Conservation (phyloP, 1,284 basidiomycete genomes). For the Moesziomyces antarcticus region DNA sequence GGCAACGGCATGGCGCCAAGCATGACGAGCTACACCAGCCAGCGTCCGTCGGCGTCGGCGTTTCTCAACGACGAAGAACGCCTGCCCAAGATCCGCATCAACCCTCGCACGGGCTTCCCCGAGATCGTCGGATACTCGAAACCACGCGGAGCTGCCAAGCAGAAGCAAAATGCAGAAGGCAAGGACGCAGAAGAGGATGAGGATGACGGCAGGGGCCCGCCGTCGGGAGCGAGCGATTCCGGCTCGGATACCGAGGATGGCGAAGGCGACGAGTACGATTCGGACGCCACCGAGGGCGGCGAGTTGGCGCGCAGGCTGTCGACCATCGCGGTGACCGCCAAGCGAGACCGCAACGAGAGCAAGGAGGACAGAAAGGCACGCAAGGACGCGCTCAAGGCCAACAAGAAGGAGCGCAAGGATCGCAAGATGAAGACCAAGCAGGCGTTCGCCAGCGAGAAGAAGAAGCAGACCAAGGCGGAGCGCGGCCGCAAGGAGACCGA, state of each 20-base stretch:
- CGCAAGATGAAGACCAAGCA: slow-evolving; percentile 56
- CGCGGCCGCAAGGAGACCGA: slow-evolving; percentile 46
- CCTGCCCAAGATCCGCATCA: slow-evolving; percentile 57
- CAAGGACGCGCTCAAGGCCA: slow-evolving; percentile 84
- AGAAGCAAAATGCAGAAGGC: slow-evolving; percentile 9
- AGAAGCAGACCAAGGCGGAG: slow-evolving; percentile 54
- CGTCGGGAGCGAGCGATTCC: slow-evolving; percentile 19
- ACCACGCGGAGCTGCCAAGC: slow-evolving; percentile 20
- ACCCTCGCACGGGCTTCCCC: slow-evolving; percentile 62
- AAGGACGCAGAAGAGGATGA: slow-evolving; percentile 12
- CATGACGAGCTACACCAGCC: slow-evolving; percentile 37
- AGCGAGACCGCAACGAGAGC: slow-evolving; percentile 72
- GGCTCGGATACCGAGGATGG: slow-evolving; percentile 41
- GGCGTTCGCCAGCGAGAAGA: slow-evolving; percentile 54
- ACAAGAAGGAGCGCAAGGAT: slow-evolving; percentile 55
- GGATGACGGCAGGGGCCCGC: slow-evolving; percentile 28
- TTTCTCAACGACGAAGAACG: slow-evolving; percentile 43
- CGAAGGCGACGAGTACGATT: slow-evolving; percentile 30
- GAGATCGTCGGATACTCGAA: slow-evolving; percentile 59
- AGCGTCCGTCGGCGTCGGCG: slow-evolving; percentile 31
- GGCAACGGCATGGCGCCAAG: slow-evolving; percentile 41
- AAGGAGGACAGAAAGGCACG: slow-evolving; percentile 87
- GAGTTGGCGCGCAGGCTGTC: slow-evolving; percentile 15
- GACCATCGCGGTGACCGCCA: slow-evolving; percentile 29
- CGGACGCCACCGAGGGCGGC: slow-evolving; percentile 41